These are phyloP conservation scores for Xenoacremonium recifei DNA, from an alignment of 2,329 filamentous ascomycete species.

Conservation along the genomic window DNA sequence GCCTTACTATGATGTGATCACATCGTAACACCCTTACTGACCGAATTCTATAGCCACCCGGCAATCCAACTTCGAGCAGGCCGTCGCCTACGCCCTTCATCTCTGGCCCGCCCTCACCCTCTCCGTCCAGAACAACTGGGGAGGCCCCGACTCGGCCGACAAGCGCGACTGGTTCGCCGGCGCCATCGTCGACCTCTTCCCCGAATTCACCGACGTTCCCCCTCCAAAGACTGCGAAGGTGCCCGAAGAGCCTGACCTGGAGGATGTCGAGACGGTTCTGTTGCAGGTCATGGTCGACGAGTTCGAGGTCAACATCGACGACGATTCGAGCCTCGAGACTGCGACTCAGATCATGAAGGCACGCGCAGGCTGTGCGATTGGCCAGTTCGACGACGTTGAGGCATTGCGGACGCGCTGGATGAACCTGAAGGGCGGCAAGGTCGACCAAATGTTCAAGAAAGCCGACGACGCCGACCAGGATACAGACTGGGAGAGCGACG, in stretches of 20 bases:
- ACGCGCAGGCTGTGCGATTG: conserved; percentile 61
- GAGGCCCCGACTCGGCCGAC: conserved; percentile 75
- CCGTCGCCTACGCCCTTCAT: conserved; percentile 79
- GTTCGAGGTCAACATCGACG: conserved; percentile 90
- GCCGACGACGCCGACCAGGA: conserved; percentile 57
- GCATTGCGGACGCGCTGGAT: conserved; percentile 62
- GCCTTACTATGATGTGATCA: neutral
- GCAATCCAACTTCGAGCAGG: conserved; percentile 76
- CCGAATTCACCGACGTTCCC: conserved; percentile 54
- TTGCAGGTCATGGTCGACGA: conserved; percentile 93
- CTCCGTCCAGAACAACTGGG: conserved; percentile 85
- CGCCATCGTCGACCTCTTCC: conserved; percentile 78
- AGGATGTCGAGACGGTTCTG: conserved; percentile 81
- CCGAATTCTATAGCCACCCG: conserved; percentile 56
- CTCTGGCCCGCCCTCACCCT: conserved; percentile 86
- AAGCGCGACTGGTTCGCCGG: conserved; percentile 98
- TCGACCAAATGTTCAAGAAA: conserved; percentile 53
- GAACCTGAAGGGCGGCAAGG: conserved; percentile 58
- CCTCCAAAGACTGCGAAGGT: conserved; percentile 25
- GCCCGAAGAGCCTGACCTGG: conserved; percentile 60
- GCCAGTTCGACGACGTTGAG: conserved; percentile 64
- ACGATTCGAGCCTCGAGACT: conserved; percentile 76
- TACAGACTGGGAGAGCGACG: conserved; percentile 60
- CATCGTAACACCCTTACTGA: neutral
- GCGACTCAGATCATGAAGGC: conserved; percentile 71